Conservation (phyloP, 805 yeast species). For the Metschnikowia proteae region DNA sequence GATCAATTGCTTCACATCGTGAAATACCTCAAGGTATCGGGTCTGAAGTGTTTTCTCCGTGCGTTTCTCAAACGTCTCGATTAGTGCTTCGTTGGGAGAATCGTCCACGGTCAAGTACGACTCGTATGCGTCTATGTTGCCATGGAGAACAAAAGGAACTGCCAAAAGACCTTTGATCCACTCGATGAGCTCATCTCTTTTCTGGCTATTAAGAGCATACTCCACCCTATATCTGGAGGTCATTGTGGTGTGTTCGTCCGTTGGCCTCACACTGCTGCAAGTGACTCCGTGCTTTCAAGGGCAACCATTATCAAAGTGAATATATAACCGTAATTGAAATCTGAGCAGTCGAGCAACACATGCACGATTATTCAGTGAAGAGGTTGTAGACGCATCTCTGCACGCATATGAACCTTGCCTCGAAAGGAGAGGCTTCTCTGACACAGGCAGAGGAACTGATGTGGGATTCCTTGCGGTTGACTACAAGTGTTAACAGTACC, state of each 20-base stretch:
- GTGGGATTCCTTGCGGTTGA: no score
- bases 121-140: constrained; percentile 51
- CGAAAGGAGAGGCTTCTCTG: no score
- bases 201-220: constrained; percentile 76
- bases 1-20: constrained; percentile 69
- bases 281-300: no score
- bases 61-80: constrained; percentile 22
- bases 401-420: no score
- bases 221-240: constrained; percentile 48
- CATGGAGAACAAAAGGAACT: constrained; percentile 89
- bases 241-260: constrained; percentile 20
- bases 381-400: no score
- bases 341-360: no score
- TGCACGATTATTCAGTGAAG: not conserved
- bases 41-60: constrained; percentile 63
- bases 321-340: no score
- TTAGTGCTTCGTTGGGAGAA: constrained; percentile 21
- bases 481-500: no score
- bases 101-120: constrained; percentile 16
- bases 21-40: constrained; percentile 74
- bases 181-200: constrained; percentile 90
- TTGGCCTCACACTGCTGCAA: not conserved
- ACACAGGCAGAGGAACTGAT: no score
- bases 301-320: no score
- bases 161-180: constrained; percentile 94